These are phyloP conservation scores for Rhodotorula babjevae DNA, from an alignment of 768 basidiomycete species.

Conservation along the genomic window DNA sequence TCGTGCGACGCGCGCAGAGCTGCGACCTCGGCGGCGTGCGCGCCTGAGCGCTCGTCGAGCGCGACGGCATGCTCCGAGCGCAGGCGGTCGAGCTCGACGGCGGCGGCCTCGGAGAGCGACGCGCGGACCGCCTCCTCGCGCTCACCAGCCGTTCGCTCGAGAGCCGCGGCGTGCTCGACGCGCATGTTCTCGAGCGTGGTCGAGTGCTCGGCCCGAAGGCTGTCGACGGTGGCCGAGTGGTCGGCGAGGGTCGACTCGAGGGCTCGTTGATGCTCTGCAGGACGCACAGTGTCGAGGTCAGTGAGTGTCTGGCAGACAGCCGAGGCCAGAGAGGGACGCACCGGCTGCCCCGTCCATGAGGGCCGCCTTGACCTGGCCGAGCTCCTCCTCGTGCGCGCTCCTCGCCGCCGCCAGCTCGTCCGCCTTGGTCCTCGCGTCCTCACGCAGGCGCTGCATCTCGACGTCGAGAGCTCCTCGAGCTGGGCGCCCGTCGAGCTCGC, in stretches of 20 bases:
- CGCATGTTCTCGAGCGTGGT: no score
- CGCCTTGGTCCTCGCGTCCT: conserved; percentile 34
- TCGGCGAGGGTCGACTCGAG: conserved; percentile 41
- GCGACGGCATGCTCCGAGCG: conserved; percentile 44
- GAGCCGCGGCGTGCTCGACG: no score
- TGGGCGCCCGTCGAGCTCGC: conserved; percentile 64
- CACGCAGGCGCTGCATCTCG: background rate
- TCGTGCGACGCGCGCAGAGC: no score
- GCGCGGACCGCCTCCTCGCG: background rate
- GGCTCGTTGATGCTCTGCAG: conserved; percentile 43
- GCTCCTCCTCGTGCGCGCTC: background rate
- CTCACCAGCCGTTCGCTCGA: background rate
- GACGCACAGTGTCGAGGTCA: background rate
- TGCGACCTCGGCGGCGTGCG: no score
- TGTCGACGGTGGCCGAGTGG: conserved; percentile 63
- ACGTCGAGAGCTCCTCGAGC: conserved; percentile 16
- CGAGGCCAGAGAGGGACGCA: background rate
- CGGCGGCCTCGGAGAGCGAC: background rate
- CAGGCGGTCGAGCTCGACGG: background rate
- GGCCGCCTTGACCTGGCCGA: conserved; percentile 2
- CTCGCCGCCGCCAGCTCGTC: background rate
- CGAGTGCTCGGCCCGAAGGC: conserved; percentile 57
- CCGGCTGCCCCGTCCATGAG: background rate
- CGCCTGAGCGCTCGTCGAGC: background rate
- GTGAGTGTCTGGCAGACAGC: no score